Percentiles rank a stretch among this genome's conserved stretches.
These are phyloP conservation scores for Colletotrichum destructivum DNA, from an alignment of 2,329 filamentous ascomycete genomes.

Conservation along the genomic window DNA sequence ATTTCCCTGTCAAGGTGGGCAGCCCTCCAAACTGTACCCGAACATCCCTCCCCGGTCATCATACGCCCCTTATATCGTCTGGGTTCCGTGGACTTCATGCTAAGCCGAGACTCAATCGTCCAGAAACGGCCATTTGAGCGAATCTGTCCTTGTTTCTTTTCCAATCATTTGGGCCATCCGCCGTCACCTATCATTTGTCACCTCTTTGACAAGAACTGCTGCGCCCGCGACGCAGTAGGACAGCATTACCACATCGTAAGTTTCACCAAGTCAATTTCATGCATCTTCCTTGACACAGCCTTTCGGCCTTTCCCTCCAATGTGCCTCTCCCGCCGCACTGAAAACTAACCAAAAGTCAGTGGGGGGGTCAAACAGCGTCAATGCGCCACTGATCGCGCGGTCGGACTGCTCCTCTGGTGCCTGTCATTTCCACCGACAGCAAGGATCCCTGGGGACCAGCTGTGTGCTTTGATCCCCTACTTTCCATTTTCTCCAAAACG, in stretches of 20 bases:
- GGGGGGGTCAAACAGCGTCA: slow-evolving; percentile 39
- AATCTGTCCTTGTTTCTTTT: slow-evolving; percentile 22
- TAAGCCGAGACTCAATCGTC: slow-evolving; percentile 11
- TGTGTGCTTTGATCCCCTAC: slow-evolving; percentile 42
- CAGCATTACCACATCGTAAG: slow-evolving; percentile 27
- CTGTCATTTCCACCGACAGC: slow-evolving; percentile 38
- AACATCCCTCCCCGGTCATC: slow-evolving; percentile 30
- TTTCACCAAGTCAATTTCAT: slow-evolving; percentile 33
- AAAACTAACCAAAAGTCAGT: slow-evolving; percentile 36
- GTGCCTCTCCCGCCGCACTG: slow-evolving; percentile 32
- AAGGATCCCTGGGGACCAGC: slow-evolving; percentile 40
- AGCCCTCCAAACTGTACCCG: slow-evolving; percentile 30
- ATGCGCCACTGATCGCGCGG: slow-evolving; percentile 40
- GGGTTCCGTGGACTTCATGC: slow-evolving; percentile 22
- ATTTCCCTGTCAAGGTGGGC: slow-evolving; percentile 34
- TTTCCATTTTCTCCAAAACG: slow-evolving; percentile 36
- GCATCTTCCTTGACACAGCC: slow-evolving; percentile 39
- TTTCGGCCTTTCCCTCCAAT: slow-evolving; percentile 16
- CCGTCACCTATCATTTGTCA: slow-evolving; percentile 16
- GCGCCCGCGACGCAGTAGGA: slow-evolving; percentile 27
- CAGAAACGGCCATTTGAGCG: slow-evolving; percentile 27
- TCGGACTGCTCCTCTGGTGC: slow-evolving; percentile 34
- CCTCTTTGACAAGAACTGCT: slow-evolving; percentile 11
- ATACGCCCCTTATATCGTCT: slow-evolving; percentile 22
- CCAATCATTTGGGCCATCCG: slow-evolving; percentile 3